Evolutionary conservation across 2,329 filamentous ascomycete species (phyloP).

Genomic region (Xylaria digitata): DNA sequence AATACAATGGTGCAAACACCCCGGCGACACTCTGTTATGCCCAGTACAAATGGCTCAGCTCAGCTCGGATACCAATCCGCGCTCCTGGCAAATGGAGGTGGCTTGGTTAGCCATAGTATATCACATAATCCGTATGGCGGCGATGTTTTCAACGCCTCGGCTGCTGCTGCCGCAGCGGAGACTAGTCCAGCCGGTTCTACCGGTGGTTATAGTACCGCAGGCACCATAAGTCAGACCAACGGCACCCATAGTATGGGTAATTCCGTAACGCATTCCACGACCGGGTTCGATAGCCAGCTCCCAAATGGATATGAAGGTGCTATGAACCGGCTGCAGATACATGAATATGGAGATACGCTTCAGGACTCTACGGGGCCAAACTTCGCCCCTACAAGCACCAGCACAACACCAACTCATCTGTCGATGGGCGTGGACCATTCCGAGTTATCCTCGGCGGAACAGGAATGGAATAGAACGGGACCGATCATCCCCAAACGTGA

Average conservation of each 20-base stretch:
- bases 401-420: slow-evolving; percentile 14
- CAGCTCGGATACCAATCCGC: slow-evolving; percentile 35
- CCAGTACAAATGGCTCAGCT: slow-evolving; percentile 29
- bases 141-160: slow-evolving; percentile 35
- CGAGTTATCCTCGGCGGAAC: slow-evolving; percentile 8
- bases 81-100: slow-evolving; percentile 31
- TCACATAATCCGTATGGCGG: slow-evolving; percentile 33
- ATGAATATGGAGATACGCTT: slow-evolving; percentile 11
- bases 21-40: slow-evolving; percentile 36
- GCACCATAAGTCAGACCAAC: slow-evolving; percentile 1
- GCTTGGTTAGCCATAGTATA: slow-evolving; percentile 31
- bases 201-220: neutral
- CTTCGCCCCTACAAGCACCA: slow-evolving; percentile 8
- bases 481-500: slow-evolving; percentile 2
- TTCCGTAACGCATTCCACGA: neutral
- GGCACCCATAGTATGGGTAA: slow-evolving; percentile 5
- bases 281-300: slow-evolving; percentile 19
- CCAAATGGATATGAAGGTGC: slow-evolving; percentile 10
- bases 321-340: slow-evolving; percentile 7
- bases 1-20: slow-evolving; percentile 6
- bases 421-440: slow-evolving; percentile 12
- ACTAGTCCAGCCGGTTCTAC: slow-evolving; percentile 14
- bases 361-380: slow-evolving; percentile 5
- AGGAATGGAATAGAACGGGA: slow-evolving; percentile 10
- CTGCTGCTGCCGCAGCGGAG: slow-evolving; percentile 19